phyloP scores from a whole-genome alignment of 1,284 basidiomycete species.

The Ustilago xerochloae region DNA sequence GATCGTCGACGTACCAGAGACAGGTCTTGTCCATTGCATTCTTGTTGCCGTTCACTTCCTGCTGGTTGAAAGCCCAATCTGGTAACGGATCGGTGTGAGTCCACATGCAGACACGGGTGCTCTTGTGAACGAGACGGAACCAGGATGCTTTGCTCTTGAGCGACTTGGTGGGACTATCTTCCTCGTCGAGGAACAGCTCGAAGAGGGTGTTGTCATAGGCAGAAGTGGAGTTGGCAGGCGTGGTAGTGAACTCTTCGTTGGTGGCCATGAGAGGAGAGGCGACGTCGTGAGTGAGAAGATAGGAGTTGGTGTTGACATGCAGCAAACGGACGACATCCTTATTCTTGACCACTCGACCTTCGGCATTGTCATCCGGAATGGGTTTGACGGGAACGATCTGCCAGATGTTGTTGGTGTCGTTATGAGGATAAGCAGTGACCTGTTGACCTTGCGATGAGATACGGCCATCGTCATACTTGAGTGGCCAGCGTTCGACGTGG shows the following conservation, averaged over 20 bases:
- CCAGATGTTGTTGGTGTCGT: conserved; percentile 95
- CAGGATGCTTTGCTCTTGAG: conserved; percentile 56
- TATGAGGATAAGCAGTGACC: conserved; percentile 95
- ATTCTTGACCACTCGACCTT: conserved; percentile 87
- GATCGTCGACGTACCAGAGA: conserved; percentile 87
- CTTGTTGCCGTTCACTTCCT: conserved; percentile 98
- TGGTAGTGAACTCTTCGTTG: conserved; percentile 88
- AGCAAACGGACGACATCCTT: conserved; percentile 88
- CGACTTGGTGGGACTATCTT: conserved; percentile 15
- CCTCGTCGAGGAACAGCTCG: conserved; percentile 54
- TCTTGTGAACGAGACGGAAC: conserved; percentile 76
- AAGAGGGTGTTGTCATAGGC: conserved; percentile 69
- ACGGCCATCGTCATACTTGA: conserved; percentile 95
- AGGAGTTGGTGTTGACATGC: conserved; percentile 84
- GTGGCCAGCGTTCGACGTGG: conserved; percentile 86
- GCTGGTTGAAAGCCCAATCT: conserved; percentile 96
- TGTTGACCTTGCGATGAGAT: conserved; percentile 97
- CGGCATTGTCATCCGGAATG: conserved; percentile 74
- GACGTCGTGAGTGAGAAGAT: conserved; percentile 94
- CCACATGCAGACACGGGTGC: conserved; percentile 93
- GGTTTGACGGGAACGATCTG: conserved; percentile 88
- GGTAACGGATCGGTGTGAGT: conserved; percentile 84
- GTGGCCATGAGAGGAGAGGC: conserved; percentile 96
- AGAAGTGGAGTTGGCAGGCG: conserved; percentile 72
- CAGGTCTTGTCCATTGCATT: conserved; percentile 83